Evolutionary conservation across 495 filamentous ascomycete genomes (phyloP).

Genomic region (Daldinia concentrica): DNA sequence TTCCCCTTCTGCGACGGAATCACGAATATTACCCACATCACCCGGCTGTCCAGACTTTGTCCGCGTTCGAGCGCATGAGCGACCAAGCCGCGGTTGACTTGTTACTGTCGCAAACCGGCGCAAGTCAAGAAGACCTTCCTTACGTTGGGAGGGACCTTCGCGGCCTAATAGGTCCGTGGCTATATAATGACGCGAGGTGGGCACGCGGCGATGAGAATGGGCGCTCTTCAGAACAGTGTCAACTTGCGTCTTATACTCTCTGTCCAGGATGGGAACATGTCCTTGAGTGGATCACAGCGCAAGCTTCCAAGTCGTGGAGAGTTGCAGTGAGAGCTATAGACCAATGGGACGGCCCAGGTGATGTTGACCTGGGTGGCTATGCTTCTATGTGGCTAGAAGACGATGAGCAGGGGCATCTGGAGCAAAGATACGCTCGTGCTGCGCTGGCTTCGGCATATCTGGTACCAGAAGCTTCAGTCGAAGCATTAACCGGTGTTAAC

Average conservation of each 20-base stretch:
- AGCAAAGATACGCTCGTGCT: conserved; percentile 73
- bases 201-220: conserved; percentile 52
- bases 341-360: conserved; percentile 82
- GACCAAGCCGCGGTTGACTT: conserved; percentile 70
- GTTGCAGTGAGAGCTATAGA: conserved; percentile 69
- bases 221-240: conserved; percentile 17
- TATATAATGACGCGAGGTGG: conserved; percentile 73
- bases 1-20: conserved; percentile 82
- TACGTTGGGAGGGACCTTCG: conserved; percentile 75
- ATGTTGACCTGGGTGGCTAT: conserved; percentile 82
- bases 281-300: conserved; percentile 75
- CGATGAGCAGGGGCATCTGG: conserved; percentile 62
- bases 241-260: conserved; percentile 24
- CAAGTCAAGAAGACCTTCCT: conserved; percentile 50
- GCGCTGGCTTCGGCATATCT: conserved; percentile 78
- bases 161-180: conserved; percentile 83
- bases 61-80: conserved; percentile 68
- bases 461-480: conserved; percentile 65
- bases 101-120: conserved; percentile 71
- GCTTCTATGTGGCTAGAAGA: conserved; percentile 61
- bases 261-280: conserved; percentile 78
- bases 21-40: conserved; percentile 81
- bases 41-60: conserved; percentile 64
- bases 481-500: conserved; percentile 69
- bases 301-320: conserved; percentile 66